These are phyloP conservation scores for Clonostachys sp. DNA, from an alignment of 2,329 filamentous ascomycete genomes.

Conservation along the genomic window DNA sequence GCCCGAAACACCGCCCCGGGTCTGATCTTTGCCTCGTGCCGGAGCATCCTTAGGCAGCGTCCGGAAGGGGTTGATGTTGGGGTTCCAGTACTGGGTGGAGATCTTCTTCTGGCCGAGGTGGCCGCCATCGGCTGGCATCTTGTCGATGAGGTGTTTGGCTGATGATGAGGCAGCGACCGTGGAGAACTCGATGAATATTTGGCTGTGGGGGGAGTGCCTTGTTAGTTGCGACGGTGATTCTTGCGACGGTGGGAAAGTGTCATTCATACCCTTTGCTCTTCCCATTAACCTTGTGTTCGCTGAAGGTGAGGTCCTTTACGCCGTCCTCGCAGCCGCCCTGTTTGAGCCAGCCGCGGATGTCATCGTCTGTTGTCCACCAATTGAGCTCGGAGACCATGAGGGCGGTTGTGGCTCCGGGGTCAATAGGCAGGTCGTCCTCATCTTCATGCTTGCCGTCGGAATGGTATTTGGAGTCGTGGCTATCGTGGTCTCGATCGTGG, in stretches of 20 bases:
- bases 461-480: slow-evolving; percentile 48
- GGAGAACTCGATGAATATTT: slow-evolving; percentile 81
- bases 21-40: slow-evolving; percentile 52
- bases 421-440: slow-evolving; percentile 32
- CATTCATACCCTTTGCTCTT: slow-evolving; percentile 87
- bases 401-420: slow-evolving; percentile 60
- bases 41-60: slow-evolving; percentile 88
- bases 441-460: slow-evolving; percentile 39
- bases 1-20: slow-evolving; percentile 46
- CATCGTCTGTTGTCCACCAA: slow-evolving; percentile 97
- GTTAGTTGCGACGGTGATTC: slow-evolving; percentile 5
- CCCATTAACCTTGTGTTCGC: slow-evolving; percentile 97
- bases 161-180: slow-evolving; percentile 82
- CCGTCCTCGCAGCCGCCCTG: slow-evolving; percentile 79
- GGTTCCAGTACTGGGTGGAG: slow-evolving; percentile 69
- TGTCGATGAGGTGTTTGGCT: slow-evolving; percentile 76
- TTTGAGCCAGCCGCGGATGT: slow-evolving; percentile 81
- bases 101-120: slow-evolving; percentile 64
- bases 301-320: slow-evolving; percentile 90
- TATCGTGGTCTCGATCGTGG: slow-evolving; percentile 18
- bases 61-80: slow-evolving; percentile 80
- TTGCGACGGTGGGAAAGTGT: neutral
- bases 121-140: slow-evolving; percentile 44
- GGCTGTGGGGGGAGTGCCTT: slow-evolving; percentile 27
- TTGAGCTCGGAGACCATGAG: slow-evolving; percentile 84